phyloP scores from a whole-genome alignment of 129 eudicot species.

The Flaveria bidentis region DNA sequence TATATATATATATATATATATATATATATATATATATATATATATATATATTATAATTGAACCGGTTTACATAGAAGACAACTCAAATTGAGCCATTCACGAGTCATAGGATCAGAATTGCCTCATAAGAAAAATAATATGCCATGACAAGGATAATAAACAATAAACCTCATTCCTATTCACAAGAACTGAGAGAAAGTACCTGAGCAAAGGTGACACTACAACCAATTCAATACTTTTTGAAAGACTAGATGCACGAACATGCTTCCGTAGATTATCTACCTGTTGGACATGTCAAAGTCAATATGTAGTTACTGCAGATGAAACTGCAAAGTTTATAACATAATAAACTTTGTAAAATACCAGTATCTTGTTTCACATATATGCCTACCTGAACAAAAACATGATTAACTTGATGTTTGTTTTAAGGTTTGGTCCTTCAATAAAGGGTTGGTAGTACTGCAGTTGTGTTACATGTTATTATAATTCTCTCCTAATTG shows the following conservation, averaged over 20 bases:
- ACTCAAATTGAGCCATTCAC: constrained; percentile 5
- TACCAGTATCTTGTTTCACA: not conserved
- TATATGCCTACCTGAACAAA: not conserved
- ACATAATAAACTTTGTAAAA: constrained; percentile 18
- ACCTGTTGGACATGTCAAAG: constrained; percentile 47
- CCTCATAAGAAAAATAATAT: not conserved
- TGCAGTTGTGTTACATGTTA: constrained; percentile 3
- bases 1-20: too few relatives aligned
- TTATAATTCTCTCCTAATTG: not conserved
- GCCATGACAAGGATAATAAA: not conserved
- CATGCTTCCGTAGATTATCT: constrained; percentile 82
- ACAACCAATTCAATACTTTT: constrained; percentile 70
- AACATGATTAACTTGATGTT: constrained; percentile 1
- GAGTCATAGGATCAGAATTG: not conserved
- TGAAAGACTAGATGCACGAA: constrained; percentile 59
- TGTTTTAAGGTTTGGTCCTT: not conserved
- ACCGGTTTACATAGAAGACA: not conserved
- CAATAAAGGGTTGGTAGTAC: not conserved
- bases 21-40: too few relatives aligned
- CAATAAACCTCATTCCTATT: constrained; percentile 11
- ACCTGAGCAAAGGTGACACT: constrained; percentile 87
- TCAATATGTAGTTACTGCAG: constrained; percentile 6
- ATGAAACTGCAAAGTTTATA: constrained; percentile 12
- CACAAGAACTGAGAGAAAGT: constrained; percentile 18
- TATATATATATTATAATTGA: not conserved